phyloP scores from a whole-genome alignment of 2,329 filamentous ascomycete species.

The Fusarium drepaniforme region DNA sequence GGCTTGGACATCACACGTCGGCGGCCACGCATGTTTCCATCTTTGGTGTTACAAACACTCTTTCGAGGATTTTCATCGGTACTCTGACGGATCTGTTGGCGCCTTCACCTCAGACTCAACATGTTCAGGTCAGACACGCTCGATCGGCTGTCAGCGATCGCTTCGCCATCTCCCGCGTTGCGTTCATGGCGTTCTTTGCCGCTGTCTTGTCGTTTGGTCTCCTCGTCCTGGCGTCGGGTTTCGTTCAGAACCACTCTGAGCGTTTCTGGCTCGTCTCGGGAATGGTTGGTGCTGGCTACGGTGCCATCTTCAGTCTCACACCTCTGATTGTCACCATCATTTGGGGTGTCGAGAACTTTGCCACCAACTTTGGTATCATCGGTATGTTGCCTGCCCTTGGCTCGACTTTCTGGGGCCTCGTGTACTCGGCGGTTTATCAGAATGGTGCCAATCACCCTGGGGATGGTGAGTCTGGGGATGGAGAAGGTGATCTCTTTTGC shows the following conservation, averaged over 20 bases:
- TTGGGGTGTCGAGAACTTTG: conserved; percentile 99
- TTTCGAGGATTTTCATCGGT: conserved; percentile 91
- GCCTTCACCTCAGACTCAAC: conserved; percentile 71
- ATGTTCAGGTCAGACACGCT: conserved; percentile 59
- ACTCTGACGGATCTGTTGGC: conserved; percentile 90
- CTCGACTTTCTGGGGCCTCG: conserved; percentile 87
- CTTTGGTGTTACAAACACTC: conserved; percentile 88
- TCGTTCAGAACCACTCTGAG: conserved; percentile 78
- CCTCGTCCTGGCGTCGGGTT: conserved; percentile 80
- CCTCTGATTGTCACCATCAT: conserved; percentile 97
- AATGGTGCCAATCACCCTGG: conserved; percentile 65
- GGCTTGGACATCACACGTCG: conserved; percentile 63
- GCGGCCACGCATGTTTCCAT: conserved; percentile 93
- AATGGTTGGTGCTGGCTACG: conserved; percentile 90
- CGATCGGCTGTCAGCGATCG: conserved; percentile 48
- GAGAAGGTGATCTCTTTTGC: conserved; percentile 72
- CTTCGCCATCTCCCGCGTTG: conserved; percentile 80
- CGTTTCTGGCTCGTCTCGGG: conserved; percentile 90
- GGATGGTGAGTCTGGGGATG: conserved; percentile 41
- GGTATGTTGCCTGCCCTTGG: conserved; percentile 91
- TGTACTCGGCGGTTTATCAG: conserved; percentile 89
- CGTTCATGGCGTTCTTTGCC: conserved; percentile 82
- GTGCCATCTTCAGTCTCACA: conserved; percentile 88
- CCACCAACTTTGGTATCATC: conserved; percentile 96
- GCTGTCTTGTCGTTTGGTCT: conserved; percentile 81